Base-by-base conservation (phyloP, 176 grass and related monocot species). In the Canna indica region DNA sequence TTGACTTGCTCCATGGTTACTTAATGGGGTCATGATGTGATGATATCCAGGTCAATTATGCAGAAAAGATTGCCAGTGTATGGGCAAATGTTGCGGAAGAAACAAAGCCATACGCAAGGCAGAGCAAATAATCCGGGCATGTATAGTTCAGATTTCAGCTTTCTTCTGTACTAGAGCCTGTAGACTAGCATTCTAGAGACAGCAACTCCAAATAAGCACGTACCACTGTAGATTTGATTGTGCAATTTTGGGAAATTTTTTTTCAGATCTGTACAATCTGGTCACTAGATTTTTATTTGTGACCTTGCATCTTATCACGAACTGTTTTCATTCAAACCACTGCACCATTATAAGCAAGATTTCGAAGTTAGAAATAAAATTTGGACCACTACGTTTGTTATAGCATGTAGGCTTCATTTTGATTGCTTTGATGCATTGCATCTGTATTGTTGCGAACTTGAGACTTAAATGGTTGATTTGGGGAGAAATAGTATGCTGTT, bases 21-120 rank as follows among this genome's bases (percentile, higher is more conserved):
- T 60, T 78, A 67, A 68, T 57, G 24, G 60, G 59, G 18, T 11
- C 14, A 71, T 76, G 11, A 25, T 66, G 18, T 11, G 11, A 71
- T 76, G 11, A 25, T 66, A 39, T 66, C 67, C 80, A 96, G 91
- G 77, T 86, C 60, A 59, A 13, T 58, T 84, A 91, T 45, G 88
- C 80, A 1, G 85, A 96, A 17, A 82, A 85, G 38, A 86, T 88
- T 71, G 81, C 70, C 74, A 75, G 52, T 45, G 66, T 88, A 48
- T 91, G 91, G 91, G 84, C 71, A 78, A 91, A 85, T 60, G 74
- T 88, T 69, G 85, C 88, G 67, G 88, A 96, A 76, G 85, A 87
- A 64, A 91, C 83, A 59, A 86, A 84, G 63, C 78, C 39, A 76
- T 91, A 84, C 36, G 71, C 71, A 32, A 74, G 15, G 1, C 50